Conservation (phyloP, 2,329 filamentous ascomycete species). For the Ramularia endophylla region DNA sequence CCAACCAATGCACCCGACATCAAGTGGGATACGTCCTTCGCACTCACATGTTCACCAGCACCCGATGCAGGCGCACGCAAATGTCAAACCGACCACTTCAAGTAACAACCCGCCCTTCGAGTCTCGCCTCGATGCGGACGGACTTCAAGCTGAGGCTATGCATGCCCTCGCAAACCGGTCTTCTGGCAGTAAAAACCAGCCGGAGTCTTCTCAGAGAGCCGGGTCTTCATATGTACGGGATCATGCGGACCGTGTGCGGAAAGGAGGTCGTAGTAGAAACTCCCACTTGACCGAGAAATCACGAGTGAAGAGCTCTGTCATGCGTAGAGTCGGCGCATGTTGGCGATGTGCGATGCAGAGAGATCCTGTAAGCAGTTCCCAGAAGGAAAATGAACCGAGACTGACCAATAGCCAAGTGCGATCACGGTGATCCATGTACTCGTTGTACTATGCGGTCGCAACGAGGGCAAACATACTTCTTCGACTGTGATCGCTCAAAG, state of each 20-base stretch:
- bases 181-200: too few species aligned
- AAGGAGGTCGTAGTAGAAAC: slow-evolving; percentile 32
- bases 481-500: slow-evolving; percentile 43
- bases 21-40: too few species aligned
- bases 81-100: too few species aligned
- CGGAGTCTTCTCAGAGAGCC: too few species aligned
- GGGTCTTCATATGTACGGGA: too few species aligned
- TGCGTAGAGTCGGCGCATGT: slow-evolving; percentile 43
- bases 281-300: slow-evolving; percentile 32
- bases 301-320: slow-evolving; percentile 37
- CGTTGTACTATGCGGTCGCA: slow-evolving; percentile 30
- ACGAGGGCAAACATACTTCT: slow-evolving; percentile 35
- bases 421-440: slow-evolving; percentile 25
- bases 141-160: too few species aligned
- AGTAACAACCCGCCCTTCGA: too few species aligned
- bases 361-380: slow-evolving; percentile 35
- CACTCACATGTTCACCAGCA: too few species aligned
- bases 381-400: not conserved
- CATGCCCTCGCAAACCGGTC: too few species aligned
- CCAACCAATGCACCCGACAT: too few species aligned
- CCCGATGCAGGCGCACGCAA: too few species aligned
- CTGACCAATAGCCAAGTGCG: slow-evolving; percentile 26
- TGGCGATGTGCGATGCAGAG: slow-evolving; percentile 46
- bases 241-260: slow-evolving; percentile 12
- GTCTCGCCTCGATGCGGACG: too few species aligned